These are phyloP conservation scores for Fraxinus albicans DNA, from an alignment of 305 asterid species.

Conservation along the genomic window DNA sequence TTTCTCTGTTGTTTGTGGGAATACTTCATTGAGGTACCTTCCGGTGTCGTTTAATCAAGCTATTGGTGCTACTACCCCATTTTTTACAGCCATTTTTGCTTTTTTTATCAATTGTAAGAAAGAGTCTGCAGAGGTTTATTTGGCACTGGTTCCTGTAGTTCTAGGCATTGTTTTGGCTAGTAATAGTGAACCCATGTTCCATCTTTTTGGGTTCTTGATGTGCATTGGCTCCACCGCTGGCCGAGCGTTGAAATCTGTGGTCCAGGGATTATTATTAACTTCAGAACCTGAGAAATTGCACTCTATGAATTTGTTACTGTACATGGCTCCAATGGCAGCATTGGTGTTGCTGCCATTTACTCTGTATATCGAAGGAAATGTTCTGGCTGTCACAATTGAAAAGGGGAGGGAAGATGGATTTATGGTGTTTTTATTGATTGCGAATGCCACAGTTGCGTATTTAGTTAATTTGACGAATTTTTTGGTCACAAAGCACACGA, in stretches of 20 bases:
- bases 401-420: slow-evolving; percentile 61
- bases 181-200: slow-evolving; percentile 84
- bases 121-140: slow-evolving; percentile 79
- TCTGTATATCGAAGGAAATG: slow-evolving; percentile 81
- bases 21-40: slow-evolving; percentile 77
- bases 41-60: slow-evolving; percentile 94
- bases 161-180: slow-evolving; percentile 90
- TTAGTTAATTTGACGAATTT: slow-evolving; percentile 85
- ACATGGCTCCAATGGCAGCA: slow-evolving; percentile 99
- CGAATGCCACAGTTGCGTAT: slow-evolving; percentile 82
- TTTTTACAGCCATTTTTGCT: slow-evolving; percentile 87
- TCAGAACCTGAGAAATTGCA: slow-evolving; percentile 88
- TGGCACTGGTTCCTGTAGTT: slow-evolving; percentile 84
- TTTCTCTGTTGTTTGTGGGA: slow-evolving; percentile 91
- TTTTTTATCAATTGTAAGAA: slow-evolving; percentile 71
- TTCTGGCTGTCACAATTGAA: slow-evolving; percentile 51
- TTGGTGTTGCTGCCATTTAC: slow-evolving; percentile 73
- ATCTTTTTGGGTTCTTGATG: slow-evolving; percentile 77
- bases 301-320: slow-evolving; percentile 81
- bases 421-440: slow-evolving; percentile 59
- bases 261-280: slow-evolving; percentile 76
- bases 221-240: slow-evolving; percentile 90
- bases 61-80: slow-evolving; percentile 91
- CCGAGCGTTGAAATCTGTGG: slow-evolving; percentile 88
- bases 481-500: slow-evolving; percentile 86